phyloP scores from a whole-genome alignment of 345 rosid genomes.

The Lenwebbia sp. region DNA sequence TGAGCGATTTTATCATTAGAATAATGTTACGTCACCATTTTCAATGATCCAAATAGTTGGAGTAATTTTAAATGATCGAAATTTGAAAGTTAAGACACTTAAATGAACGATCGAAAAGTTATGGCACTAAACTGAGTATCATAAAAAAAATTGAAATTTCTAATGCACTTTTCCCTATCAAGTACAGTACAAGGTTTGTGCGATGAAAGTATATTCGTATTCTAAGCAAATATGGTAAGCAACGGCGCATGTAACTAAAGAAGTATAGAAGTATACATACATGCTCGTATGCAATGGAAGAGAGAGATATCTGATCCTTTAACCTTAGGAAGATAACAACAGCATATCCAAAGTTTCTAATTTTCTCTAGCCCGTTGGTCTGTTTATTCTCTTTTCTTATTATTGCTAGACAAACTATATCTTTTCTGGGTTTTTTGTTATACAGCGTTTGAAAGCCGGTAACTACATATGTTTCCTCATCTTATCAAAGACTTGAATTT shows the following conservation, averaged over 20 bases:
- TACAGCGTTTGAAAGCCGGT: no score
- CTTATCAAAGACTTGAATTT: neutral
- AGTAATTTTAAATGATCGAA: neutral
- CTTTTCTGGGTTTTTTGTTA: neutral
- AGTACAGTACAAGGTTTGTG: neutral
- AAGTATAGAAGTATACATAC: neutral
- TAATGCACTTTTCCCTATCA: neutral
- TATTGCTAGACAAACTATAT: neutral
- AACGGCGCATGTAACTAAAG: neutral
- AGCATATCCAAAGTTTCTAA: neutral
- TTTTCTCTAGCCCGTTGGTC: neutral
- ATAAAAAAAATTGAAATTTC: neutral
- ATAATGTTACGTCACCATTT: neutral
- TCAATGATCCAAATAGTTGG: neutral
- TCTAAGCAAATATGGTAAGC: neutral
- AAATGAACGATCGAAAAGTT: neutral
- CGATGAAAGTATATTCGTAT: neutral
- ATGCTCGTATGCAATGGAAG: neutral
- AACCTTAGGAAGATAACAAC: neutral
- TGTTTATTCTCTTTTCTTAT: neutral
- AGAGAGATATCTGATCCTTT: neutral
- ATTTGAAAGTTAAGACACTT: neutral
- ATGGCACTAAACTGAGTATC: neutral
- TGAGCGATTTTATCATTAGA: neutral
- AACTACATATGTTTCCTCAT: neutral